Evolutionary conservation across 768 basidiomycete genomes (phyloP).

Genomic region (Phaffia tasmanica): DNA sequence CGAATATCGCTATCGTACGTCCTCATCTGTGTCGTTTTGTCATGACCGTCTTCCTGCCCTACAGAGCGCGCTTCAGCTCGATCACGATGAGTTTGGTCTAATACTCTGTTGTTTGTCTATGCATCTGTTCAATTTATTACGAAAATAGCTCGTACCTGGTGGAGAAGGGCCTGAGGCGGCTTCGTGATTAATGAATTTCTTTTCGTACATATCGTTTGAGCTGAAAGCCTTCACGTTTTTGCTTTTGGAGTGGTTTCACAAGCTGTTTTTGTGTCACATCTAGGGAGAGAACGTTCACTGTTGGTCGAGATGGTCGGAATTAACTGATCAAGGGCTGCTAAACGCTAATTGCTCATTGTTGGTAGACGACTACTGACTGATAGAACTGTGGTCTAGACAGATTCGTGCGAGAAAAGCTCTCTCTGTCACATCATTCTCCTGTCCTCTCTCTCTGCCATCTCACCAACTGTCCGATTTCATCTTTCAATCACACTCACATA

Average conservation of each 20-base stretch:
- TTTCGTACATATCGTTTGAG: neutral
- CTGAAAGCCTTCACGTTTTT: neutral
- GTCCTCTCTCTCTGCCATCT: neutral
- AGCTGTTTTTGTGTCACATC: neutral
- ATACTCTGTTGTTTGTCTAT: neutral
- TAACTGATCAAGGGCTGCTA: neutral
- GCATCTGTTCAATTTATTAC: neutral
- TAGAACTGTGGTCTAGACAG: no score
- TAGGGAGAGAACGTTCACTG: neutral
- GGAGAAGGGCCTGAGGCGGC: constrained; percentile 52
- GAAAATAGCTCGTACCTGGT: constrained; percentile 57
- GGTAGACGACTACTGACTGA: no score
- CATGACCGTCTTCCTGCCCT: neutral
- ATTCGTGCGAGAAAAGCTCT: no score
- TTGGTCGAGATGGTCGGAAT: neutral
- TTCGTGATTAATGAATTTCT: neutral
- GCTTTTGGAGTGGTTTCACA: neutral
- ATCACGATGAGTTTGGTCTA: neutral
- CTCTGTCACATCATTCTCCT: neutral
- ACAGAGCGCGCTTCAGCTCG: neutral
- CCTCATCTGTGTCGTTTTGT: constrained; percentile 16
- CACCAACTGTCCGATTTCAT: neutral
- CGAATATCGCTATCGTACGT: constrained; percentile 90
- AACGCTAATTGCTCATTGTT: no score
- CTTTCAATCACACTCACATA: no score